Conservation (phyloP, 2,329 filamentous ascomycete genomes). For the Teratosphaeria gauchensis region DNA sequence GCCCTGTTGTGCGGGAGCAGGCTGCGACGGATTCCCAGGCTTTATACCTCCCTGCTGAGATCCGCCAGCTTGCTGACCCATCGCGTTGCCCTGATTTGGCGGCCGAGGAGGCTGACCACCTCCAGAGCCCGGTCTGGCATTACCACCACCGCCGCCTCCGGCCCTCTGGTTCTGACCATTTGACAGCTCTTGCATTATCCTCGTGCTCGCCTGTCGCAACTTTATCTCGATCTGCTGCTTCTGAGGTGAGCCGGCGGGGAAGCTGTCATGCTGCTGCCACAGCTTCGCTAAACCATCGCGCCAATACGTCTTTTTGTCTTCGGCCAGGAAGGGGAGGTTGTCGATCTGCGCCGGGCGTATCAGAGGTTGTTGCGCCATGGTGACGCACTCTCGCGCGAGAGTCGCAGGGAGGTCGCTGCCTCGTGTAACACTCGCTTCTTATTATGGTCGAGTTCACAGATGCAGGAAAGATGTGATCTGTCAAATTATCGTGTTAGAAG, state of each 20-base stretch:
- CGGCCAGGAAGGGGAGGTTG: conserved; percentile 43
- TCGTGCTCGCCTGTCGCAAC: conserved; percentile 36
- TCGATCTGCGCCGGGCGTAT: conserved; percentile 46
- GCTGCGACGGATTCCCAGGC: neutral
- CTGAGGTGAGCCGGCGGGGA: conserved; percentile 38
- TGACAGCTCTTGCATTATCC: conserved; percentile 32
- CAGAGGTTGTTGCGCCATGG: conserved; percentile 8
- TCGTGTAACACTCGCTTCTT: neutral
- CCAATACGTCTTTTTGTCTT: conserved; percentile 47
- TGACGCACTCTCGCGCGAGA: neutral
- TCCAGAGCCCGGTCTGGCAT: conserved; percentile 11
- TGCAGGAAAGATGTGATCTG: neutral
- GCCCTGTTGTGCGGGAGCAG: neutral
- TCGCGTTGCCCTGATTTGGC: conserved; percentile 3
- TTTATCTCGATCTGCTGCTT: conserved; percentile 45
- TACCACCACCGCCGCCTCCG: conserved; percentile 3
- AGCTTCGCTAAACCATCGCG: conserved; percentile 43
- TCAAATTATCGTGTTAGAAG: neutral
- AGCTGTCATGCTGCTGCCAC: conserved; percentile 44
- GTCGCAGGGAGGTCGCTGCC: neutral
- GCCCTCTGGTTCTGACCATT: conserved; percentile 12
- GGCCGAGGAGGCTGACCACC: conserved; percentile 9
- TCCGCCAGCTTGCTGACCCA: neutral
- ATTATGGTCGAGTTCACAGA: neutral
- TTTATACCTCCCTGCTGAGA: neutral